Evolutionary conservation across 257 asterid genomes (phyloP), one percentile per base, ranked within the genome.

Genomic region (Solanum habrochaites): DNA sequence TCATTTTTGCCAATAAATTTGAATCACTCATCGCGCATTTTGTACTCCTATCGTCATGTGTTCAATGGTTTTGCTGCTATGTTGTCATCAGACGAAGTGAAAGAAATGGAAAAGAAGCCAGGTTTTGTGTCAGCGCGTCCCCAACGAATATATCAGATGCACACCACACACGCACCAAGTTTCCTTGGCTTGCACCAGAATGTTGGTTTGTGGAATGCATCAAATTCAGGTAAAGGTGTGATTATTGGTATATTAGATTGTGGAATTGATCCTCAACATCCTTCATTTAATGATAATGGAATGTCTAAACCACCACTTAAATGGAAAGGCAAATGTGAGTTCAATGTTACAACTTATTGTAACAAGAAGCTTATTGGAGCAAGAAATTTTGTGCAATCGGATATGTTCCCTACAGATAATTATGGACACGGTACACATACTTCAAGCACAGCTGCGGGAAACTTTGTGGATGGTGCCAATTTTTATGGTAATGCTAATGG

Each of bases 241-340:
- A 83, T 83, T 58, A 83, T 83, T 40, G 87, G 87, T 23, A 23
- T 85, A 20, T 27, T 85, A 75, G 87, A 85, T 85, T 3, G 69
- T 27, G 83, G 83, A 43, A 85, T 85, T 11, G n/a, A 31, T 39
- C 83, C 83, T 4, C 69, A 31, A 9, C 87, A 85, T 60, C 82
- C 87, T 8, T 85, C 87, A 29, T 85, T 85, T 40, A 70, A 25
- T 75, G 87, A 85, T 12, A 25, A 11, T 39, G 87, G 87, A 29
- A 70, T 85, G 87, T 69, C 87, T 21, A 25, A 77, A 45, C 83
- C 87, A 39, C 87, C 87, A 16, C 43, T 15, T 85, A 70, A 70
- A 45, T 85, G 87, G 87, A 85, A 85, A 40, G 87, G 87, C 27
- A 85, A 85, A 85, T 85, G 87, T 67, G 82, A 67, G 32, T 62